Base-by-base conservation (phyloP, 164 flowering plant genomes). In the Aristolochia fimbriata region DNA sequence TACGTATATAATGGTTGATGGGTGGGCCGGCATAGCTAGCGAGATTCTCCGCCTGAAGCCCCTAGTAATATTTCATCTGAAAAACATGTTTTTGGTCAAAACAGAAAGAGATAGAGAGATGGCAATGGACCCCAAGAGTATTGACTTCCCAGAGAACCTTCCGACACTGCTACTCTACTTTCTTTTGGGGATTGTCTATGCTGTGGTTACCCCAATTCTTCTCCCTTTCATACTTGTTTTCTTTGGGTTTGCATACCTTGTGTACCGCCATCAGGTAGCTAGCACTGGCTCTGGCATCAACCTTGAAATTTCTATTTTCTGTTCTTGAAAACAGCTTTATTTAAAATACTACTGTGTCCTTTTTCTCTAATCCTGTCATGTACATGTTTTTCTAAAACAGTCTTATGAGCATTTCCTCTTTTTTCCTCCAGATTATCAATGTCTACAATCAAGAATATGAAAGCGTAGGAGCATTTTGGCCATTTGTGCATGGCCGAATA, bases 381-480 rank as follows among this genome's bases (percentile, higher is more conserved):
- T 30, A 10, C 45, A 31, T 33, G 21, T 10, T 16, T 24, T 25
- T 21, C 16, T 33, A 56, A 4, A 4, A 15, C 31, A 17, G 19
- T 56, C 20, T 49, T 49, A 49, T 49, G 52, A 49, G 52, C 19
- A 49, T 49, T 15, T 17, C 23, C 14, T 33, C 37, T 2, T 57
- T 58, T 20, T 16, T 30, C 17, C 12, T 58, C 60, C 83, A 93
- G 99, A 75, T 93, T 58, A 87, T 93, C 59, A 93, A 93, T 67
- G 99, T 93, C 57, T 93, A 93, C 75, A 63, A 86, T 62, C 97
- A 87, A 76, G 77, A 70, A 64, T 93, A 93, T 57, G 99, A 93
- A 73, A 93, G 97, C 72, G 87, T 62, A 59, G 99, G 80, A 60
- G 96, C 97, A 61, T 91, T 88, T 68, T 93, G 99, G 99, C 99